Evolutionary conservation across 257 asterid genomes (phyloP), one percentile per base, ranked within the genome.

Genomic region (Nicotiana tabacum): DNA sequence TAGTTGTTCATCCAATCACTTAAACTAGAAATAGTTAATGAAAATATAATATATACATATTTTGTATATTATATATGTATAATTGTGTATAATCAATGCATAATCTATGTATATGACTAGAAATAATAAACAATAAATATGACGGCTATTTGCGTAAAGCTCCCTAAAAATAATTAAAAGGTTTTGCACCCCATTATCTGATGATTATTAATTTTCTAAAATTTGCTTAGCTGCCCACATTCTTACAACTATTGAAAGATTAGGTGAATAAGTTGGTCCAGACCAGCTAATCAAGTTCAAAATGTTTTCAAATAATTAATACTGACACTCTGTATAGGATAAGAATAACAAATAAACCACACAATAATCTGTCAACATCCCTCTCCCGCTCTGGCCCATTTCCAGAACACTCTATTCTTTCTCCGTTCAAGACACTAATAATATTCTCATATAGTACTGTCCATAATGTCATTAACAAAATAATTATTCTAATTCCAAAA

Each of bases 301-400:
- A n/a, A 17, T 12, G 17, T 27, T 35, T 62, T 11, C 48, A 58
- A 33, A 35, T 46, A 78, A 66, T 77, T 78, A 83, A 69, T 69
- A 30, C 77, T 69, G 88, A 87, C 90, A 83, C 92, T 85, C 87
- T 89, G 91, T 84, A 69, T 69, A 83, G 85, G 96, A 90, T 90
- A 88, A 90, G 90, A 85, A 80, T 86, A 89, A 85, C 81, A 33
- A 66, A 77, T 62, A 85, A 81, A 66, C 66, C 84, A 80, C 35
- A 43, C 46, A 72, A 3, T 56, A 82, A 70, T 84, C 90, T 85
- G 93, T 86, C 93, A 84, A 68, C 84, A 81, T 90, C 89, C 27
- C 51, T 43, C 11, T 67, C 56, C 84, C 64, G 48, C 80, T 15
- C 64, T 15, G 5, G 51, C 46, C n/a, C 87, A 43, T 86, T 87